Evolutionary conservation across 306 rosid species (phyloP).

Genomic region (Rosa persica): DNA sequence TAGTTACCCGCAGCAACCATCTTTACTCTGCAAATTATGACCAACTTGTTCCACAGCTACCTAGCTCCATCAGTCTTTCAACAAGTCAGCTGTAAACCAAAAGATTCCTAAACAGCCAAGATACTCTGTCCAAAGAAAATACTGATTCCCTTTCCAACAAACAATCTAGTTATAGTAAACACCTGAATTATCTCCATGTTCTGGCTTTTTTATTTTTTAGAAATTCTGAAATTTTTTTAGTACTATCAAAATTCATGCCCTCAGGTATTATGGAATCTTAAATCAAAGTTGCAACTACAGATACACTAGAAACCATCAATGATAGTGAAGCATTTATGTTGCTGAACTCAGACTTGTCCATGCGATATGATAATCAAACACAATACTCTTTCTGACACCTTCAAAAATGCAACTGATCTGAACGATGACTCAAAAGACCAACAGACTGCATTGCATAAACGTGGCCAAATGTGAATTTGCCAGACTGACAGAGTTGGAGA

Average conservation of each 20-base stretch:
- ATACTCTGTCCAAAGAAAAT: conserved; percentile 24
- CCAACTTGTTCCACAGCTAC: conserved; percentile 22
- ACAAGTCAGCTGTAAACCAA: conserved; percentile 20
- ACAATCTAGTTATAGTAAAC: conserved; percentile 14
- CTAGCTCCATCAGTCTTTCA: conserved; percentile 29
- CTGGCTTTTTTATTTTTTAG: not conserved
- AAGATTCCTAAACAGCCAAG: conserved; percentile 25
- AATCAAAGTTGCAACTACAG: conserved; percentile 7
- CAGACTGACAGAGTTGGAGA: conserved; percentile 18
- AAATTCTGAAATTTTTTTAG: conserved; percentile 15
- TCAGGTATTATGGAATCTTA: not conserved
- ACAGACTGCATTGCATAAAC: not conserved
- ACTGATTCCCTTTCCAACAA: conserved; percentile 32
- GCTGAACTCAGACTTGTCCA: conserved; percentile 17
- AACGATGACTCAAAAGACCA: not conserved
- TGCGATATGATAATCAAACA: not conserved
- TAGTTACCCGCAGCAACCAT: not conserved
- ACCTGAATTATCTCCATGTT: conserved; percentile 20
- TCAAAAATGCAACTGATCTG: conserved; percentile 14
- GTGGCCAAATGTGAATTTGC: not conserved
- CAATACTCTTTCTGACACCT: conserved; percentile 16
- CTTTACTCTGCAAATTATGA: conserved; percentile 23
- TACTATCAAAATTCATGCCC: conserved; percentile 10
- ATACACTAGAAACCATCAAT: conserved; percentile 15
- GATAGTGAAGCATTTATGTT: not conserved